Evolutionary conservation across 495 filamentous ascomycete genomes (phyloP), one percentile per base, ranked within the genome.

Genomic region (Penicillium verhagenii): DNA sequence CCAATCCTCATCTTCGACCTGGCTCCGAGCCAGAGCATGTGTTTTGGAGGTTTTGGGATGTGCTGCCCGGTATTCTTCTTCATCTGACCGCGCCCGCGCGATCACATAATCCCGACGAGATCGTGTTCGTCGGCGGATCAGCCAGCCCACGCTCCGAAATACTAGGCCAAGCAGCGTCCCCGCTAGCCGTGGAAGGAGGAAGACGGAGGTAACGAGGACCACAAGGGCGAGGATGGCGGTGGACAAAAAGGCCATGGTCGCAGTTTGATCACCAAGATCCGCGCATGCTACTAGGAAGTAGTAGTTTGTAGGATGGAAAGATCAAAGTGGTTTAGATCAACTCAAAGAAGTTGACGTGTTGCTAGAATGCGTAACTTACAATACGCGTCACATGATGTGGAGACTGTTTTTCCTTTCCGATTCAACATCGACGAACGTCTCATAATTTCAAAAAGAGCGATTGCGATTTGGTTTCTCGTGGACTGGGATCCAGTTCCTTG

Each of bases 1-100:
- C 89, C 87, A 92, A 20, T 85, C 86, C 47, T 86, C 85, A 62
- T 90, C 85, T 28, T 85, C 79, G 18, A 58, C 69, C 16, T 54
- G 64, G 25, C 53, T 59, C 24, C 66, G 53, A 18, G 58, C 52
- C 19, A 57, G 25, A 14, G 60, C 58, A 23, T 47, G 43, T 29
- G 66, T 54, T n/a, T n/a, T n/a, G 45, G 62, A 64, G 25, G 28
- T 18, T 43, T 70, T 75, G 20, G 70, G 60, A 13, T 70, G 68
- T 46, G 72, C 69, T 26, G 72, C 65, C 38, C 63, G 68, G 33
- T 75, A 76, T 35, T 75, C 79, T 48, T 83, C 74, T 52, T 89
- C 82, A 29, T 89, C 86, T 13, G 74, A 72, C 48, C 82, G 74
- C 38, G 80, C 77, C 47, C 81, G 79, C 45, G 80, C 76, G 46